Evolutionary conservation across 352 stramenopile species (phyloP).

Genomic region (Phytophthora macrochlamydospora): DNA sequence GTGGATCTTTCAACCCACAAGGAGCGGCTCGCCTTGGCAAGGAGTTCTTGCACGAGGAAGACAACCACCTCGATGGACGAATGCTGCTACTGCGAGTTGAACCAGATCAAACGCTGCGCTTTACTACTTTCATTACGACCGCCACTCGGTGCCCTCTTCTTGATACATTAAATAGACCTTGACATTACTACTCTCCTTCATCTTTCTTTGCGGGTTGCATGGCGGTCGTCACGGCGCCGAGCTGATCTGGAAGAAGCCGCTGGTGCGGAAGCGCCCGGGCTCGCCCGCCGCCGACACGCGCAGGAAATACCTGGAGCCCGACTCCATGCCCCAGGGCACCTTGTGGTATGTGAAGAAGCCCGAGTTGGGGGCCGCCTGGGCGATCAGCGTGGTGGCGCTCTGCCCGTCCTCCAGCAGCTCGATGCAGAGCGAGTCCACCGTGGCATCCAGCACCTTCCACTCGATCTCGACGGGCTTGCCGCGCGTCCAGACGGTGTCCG

Average conservation of each 20-base stretch:
- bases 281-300: slow-evolving; percentile 54
- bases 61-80: background rate
- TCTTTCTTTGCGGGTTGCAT: background rate
- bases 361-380: slow-evolving; percentile 61
- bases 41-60: background rate
- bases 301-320: slow-evolving; percentile 80
- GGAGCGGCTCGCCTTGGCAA: no score
- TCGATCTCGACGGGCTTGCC: slow-evolving; percentile 73
- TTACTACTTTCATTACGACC: slow-evolving; percentile 4
- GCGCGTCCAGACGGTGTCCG: slow-evolving; percentile 69
- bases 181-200: slow-evolving; percentile 27
- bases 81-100: background rate
- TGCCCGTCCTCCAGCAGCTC: slow-evolving; percentile 73
- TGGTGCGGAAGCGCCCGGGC: slow-evolving; percentile 58
- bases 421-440: slow-evolving; percentile 58
- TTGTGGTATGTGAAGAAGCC: slow-evolving; percentile 73
- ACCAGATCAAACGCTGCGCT: background rate
- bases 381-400: slow-evolving; percentile 69
- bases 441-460: slow-evolving; percentile 69
- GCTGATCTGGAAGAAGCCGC: slow-evolving; percentile 72
- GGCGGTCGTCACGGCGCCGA: slow-evolving; percentile 38
- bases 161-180: slow-evolving; percentile 32
- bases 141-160: background rate
- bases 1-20: background rate
- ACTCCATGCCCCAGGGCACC: slow-evolving; percentile 87